Base-by-base conservation (phyloP, 306 rosid species). In the Malus sieversii region DNA sequence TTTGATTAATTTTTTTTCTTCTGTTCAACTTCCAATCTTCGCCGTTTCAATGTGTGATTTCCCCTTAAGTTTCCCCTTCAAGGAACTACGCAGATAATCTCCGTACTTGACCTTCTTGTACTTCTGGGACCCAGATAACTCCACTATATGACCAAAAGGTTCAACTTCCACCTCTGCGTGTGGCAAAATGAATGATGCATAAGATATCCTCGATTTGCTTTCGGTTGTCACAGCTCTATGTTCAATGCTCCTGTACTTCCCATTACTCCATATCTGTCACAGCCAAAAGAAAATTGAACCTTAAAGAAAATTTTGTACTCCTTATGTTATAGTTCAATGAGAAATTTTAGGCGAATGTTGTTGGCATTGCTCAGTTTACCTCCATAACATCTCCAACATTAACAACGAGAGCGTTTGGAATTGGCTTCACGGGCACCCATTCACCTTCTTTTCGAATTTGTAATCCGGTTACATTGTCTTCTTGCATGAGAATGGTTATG, bases 221-320 rank as follows among this genome's bases (percentile, higher is more conserved):
- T 65, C 57, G 46, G 78, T 87, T 55, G 84, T 78, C 58, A 82
- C 67, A 6, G 79, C 85, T 80, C 79, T 87, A 30, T 82, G 88
- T 33, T 85, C 89, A 33, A 77, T 52, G 79, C 88, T 88, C 75
- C 73, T 84, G 82, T 88, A 80, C 70, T 59, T 82, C 4, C 85
- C 88, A 68, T 85, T 85, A 53, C 87, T 85, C 89, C 78, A 88
- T 45, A 78, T 84, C 91, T 85, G 80, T 14, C 53, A 72, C 4
- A 35, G 8, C 66, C 8, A 69, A 22, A 68, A 44, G 3, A 59
- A 45, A 16, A 30, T 14, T 40, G 9, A 14, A 68, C 10, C 61
- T 55, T 40, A 9, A 8, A 51, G 32, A 60, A 23, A 25, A 60
- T 27, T 10, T 60, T 60, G 20, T 60, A 23, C 33, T 25, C 35